These are phyloP conservation scores for Stellera chamaejasme DNA, from an alignment of 345 rosid genomes.

Conservation along the genomic window DNA sequence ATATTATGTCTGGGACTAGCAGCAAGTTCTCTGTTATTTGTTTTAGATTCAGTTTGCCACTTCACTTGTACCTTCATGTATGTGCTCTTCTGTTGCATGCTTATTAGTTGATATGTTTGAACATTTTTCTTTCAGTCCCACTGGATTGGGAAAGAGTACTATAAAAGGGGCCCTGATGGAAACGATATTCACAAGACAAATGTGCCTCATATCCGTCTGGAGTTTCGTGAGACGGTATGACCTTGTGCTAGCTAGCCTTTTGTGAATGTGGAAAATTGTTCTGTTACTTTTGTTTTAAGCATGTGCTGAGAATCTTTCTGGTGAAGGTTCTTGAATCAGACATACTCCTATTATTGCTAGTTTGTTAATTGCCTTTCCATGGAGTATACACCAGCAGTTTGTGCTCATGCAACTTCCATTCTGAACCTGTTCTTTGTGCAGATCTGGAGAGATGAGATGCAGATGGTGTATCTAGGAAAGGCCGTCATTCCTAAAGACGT, in stretches of 20 bases:
- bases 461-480: conserved; percentile 62
- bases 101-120: conserved; percentile 4
- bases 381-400: not conserved
- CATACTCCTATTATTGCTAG: no score
- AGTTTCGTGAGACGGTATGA: conserved; percentile 82
- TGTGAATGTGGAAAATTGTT: not conserved
- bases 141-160: conserved; percentile 92
- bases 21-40: no score
- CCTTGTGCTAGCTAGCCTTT: not conserved
- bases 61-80: no score
- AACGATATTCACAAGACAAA: conserved; percentile 89
- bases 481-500: conserved; percentile 45
- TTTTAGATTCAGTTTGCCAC: no score
- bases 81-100: no score
- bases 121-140: conserved; percentile 53
- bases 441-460: conserved; percentile 98
- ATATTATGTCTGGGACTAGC: no score
- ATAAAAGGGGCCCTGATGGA: conserved; percentile 92
- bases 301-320: no score
- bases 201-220: conserved; percentile 93
- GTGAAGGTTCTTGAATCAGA: no score
- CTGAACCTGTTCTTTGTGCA: conserved; percentile 15
- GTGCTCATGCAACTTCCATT: not conserved
- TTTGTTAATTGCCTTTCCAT: no score
- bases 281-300: not conserved